A percentile compares a stretch with the other conserved stretches of the same genome.
Conservation (phyloP, 2,329 filamentous ascomycete genomes). For the Pseudocercospora fuligena region DNA sequence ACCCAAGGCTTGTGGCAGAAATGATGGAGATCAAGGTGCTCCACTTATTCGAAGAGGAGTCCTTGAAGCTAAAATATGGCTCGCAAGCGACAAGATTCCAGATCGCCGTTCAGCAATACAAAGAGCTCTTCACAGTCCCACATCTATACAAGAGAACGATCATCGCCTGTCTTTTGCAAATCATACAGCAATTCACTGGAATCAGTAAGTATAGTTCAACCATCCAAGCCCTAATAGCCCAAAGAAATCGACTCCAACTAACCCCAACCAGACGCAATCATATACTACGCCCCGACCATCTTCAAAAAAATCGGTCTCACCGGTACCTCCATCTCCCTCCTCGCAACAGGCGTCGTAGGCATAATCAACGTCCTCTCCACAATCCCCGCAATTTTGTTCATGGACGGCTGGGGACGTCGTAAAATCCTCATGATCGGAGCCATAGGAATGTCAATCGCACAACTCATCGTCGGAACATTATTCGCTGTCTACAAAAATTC, state of each 20-base stretch:
- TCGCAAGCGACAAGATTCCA: not conserved
- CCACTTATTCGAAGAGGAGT: slow-evolving; percentile 35
- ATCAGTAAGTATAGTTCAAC: not conserved
- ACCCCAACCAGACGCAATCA: slow-evolving; percentile 36
- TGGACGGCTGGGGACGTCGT: slow-evolving; percentile 67
- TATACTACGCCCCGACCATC: slow-evolving; percentile 40
- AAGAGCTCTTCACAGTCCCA: slow-evolving; percentile 4
- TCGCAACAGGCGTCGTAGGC: slow-evolving; percentile 71
- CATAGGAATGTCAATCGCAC: slow-evolving; percentile 50
- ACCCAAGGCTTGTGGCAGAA: slow-evolving; percentile 34
- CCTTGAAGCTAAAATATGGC: slow-evolving; percentile 15
- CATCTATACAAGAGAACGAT: slow-evolving; percentile 5
- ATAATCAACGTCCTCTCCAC: slow-evolving; percentile 71
- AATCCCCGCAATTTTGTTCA: slow-evolving; percentile 66
- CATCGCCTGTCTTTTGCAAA: slow-evolving; percentile 1
- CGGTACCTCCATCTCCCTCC: slow-evolving; percentile 55
- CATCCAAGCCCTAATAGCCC: not conserved
- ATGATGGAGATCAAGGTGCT: slow-evolving; percentile 38
- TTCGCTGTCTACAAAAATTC: not conserved
- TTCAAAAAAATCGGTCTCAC: slow-evolving; percentile 53
- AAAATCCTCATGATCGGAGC: slow-evolving; percentile 66
- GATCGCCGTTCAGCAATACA: slow-evolving; percentile 5
- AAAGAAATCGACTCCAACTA: slow-evolving; percentile 10
- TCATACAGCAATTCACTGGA: slow-evolving; percentile 4
- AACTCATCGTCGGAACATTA: slow-evolving; percentile 8